A percentile compares a stretch with the other conserved stretches of the same genome.
These are phyloP conservation scores for Dryas octopetala DNA, from an alignment of 306 rosid species.

Conservation along the genomic window DNA sequence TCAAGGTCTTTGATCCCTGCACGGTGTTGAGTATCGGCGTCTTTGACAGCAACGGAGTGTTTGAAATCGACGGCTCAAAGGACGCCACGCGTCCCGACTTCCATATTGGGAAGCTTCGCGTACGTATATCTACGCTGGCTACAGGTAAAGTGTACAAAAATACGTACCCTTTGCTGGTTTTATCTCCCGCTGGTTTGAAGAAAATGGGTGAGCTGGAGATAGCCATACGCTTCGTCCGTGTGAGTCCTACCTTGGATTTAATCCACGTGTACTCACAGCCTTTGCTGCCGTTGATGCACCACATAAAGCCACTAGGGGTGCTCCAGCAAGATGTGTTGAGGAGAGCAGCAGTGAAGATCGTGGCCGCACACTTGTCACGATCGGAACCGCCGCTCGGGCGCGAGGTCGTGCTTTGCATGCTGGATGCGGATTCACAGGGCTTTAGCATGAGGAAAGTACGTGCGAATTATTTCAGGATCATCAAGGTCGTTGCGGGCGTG, in stretches of 20 bases:
- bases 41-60: slow-evolving; percentile 51
- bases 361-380: slow-evolving; percentile 59
- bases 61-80: slow-evolving; percentile 19
- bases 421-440: slow-evolving; percentile 66
- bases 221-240: slow-evolving; percentile 57
- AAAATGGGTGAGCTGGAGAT: slow-evolving; percentile 85
- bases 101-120: slow-evolving; percentile 63
- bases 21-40: slow-evolving; percentile 76
- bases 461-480: slow-evolving; percentile 68
- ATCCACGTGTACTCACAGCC: slow-evolving; percentile 75
- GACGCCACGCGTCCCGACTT: slow-evolving; percentile 45
- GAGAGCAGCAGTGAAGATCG: slow-evolving; percentile 55
- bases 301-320: slow-evolving; percentile 63
- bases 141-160: slow-evolving; percentile 60
- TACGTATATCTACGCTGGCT: slow-evolving; percentile 68
- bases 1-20: slow-evolving; percentile 87
- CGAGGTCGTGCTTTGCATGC: slow-evolving; percentile 63
- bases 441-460: slow-evolving; percentile 83
- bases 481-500: slow-evolving; percentile 48
- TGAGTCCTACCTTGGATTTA: slow-evolving; percentile 55
- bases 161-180: slow-evolving; percentile 54
- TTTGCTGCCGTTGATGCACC: slow-evolving; percentile 82
- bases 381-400: slow-evolving; percentile 74
- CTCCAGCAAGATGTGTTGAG: slow-evolving; percentile 68
- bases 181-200: slow-evolving; percentile 49